Percentiles rank a stretch among this genome's conserved stretches.
phyloP scores from a whole-genome alignment of 2,329 filamentous ascomycete genomes.

The Plectosphaerella sp. region DNA sequence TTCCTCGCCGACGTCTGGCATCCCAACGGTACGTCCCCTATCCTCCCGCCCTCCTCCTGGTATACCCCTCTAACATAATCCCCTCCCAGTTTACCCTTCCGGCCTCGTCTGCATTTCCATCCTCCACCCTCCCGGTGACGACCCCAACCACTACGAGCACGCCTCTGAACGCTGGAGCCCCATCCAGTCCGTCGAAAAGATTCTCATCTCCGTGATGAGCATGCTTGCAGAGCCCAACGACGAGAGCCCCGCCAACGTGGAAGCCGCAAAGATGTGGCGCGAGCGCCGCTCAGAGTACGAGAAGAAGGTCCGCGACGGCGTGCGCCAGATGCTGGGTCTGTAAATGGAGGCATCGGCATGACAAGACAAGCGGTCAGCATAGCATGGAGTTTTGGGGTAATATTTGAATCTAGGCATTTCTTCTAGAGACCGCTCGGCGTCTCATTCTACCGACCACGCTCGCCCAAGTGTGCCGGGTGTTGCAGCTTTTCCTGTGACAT shows the following conservation, averaged over 20 bases:
- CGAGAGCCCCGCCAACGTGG: slow-evolving; percentile 92
- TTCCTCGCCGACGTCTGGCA: slow-evolving; percentile 95
- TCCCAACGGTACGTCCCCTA: slow-evolving; percentile 69
- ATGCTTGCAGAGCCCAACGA: slow-evolving; percentile 98
- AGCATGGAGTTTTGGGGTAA: slow-evolving; percentile 15
- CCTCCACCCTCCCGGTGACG: slow-evolving; percentile 90
- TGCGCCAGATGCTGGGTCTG: slow-evolving; percentile 73
- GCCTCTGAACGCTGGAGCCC: slow-evolving; percentile 94
- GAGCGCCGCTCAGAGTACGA: slow-evolving; percentile 82
- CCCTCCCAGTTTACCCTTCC: slow-evolving; percentile 71
- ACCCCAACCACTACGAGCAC: slow-evolving; percentile 97
- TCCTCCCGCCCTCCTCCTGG: neutral
- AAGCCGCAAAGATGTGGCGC: slow-evolving; percentile 95
- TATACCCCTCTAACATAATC: neutral
- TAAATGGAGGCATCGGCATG: slow-evolving; percentile 25
- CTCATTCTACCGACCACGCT: too few species aligned
- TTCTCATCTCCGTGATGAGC: slow-evolving; percentile 93
- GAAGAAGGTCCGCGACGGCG: slow-evolving; percentile 75
- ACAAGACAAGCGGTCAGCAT: slow-evolving; percentile 7
- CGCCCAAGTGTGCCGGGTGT: too few species aligned
- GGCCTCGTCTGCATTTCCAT: slow-evolving; percentile 98
- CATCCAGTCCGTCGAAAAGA: slow-evolving; percentile 97
- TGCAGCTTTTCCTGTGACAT: too few species aligned
- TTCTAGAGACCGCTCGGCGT: slow-evolving; percentile 1
- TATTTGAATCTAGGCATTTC: neutral